Evolutionary conservation across 176 grass and related monocot genomes (phyloP), one percentile per base, ranked within the genome.

Genomic region (Echinochloa phyllopogon): DNA sequence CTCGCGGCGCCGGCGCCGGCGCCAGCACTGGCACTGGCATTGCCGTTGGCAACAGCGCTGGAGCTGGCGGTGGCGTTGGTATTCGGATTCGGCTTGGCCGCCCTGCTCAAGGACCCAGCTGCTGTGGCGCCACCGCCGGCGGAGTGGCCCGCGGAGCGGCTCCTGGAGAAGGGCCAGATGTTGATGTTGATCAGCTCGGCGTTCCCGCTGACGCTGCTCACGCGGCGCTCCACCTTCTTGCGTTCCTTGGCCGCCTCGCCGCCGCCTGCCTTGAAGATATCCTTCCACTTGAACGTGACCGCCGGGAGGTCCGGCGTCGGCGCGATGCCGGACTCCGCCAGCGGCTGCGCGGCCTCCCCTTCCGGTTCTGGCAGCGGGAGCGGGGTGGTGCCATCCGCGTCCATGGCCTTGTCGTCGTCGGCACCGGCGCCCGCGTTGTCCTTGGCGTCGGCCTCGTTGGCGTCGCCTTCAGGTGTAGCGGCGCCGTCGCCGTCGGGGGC

Each of bases 151-250:
- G 96, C 96, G 13, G 96, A 99, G 39, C 96, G 93, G 87, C 96
- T 99, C 74, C 96, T 40, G 44, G 96, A 94, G 72, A 99, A 99
- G 2, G 96, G 96, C 96, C 96, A 99, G 3, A 99, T 90, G 64
- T 96, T 94, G 77, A 99, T 99, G 84, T 99, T 99, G 53, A 92
- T 92, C 12, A 99, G 93, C 89, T 99, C 93, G 18, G 93, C 78
- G 77, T 88, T 88, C 1, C 92, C 92, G 18, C 93, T 85, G 29
- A 89, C 80, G 69, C 78, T 86, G 84, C 92, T 86, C 7, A 74
- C 61, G 17, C 91, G 89, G 3, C 86, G 80, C 38, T 91, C 87
- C 60, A 68, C 13, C 91, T 92, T 95, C 75, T 65, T 89, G 51
- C 85, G 76, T 11, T 93, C 92, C 88, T 79, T 91, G 48, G 72